These are phyloP conservation scores for Pseudozyma flocculosa DNA, from an alignment of 1,284 basidiomycete genomes.

Conservation along the genomic window DNA sequence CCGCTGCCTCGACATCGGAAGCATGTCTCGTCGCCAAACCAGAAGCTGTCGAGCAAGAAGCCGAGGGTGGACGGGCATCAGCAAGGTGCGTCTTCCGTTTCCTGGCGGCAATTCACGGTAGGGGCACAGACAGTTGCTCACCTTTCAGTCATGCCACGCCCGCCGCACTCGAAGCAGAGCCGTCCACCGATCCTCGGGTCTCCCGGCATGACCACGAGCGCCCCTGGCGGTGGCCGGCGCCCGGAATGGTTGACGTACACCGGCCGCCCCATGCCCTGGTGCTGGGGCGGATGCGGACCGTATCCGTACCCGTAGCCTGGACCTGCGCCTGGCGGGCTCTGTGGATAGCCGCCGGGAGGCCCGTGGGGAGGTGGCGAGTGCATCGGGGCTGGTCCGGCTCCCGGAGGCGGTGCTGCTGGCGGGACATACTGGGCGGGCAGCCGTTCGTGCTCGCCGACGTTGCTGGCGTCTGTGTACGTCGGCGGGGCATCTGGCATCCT, in stretches of 20 bases:
- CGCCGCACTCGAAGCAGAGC: constrained; percentile 31
- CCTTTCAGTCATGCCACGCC: constrained; percentile 21
- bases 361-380: constrained; percentile 4
- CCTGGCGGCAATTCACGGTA: neutral
- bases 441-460: constrained; percentile 12
- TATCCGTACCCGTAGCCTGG: neutral
- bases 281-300: neutral
- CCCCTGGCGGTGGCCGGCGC: constrained; percentile 16
- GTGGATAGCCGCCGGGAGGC: constrained; percentile 2
- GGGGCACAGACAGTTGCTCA: too few relatives aligned
- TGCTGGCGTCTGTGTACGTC: constrained; percentile 35
- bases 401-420: constrained; percentile 18
- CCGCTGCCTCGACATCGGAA: constrained; percentile 20
- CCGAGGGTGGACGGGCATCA: neutral
- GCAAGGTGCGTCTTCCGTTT: neutral
- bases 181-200: constrained; percentile 32
- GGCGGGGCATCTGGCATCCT: constrained; percentile 34
- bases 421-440: constrained; percentile 32
- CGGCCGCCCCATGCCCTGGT: neutral
- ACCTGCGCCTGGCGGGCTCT: neutral
- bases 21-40: constrained; percentile 38
- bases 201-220: constrained; percentile 30
- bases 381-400: constrained; percentile 4
- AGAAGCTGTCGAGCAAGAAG: constrained; percentile 11
- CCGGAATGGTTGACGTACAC: constrained; percentile 1